Evolutionary conservation across 495 filamentous ascomycete genomes (phyloP).

Genomic region (Hypoxylon fragiforme): DNA sequence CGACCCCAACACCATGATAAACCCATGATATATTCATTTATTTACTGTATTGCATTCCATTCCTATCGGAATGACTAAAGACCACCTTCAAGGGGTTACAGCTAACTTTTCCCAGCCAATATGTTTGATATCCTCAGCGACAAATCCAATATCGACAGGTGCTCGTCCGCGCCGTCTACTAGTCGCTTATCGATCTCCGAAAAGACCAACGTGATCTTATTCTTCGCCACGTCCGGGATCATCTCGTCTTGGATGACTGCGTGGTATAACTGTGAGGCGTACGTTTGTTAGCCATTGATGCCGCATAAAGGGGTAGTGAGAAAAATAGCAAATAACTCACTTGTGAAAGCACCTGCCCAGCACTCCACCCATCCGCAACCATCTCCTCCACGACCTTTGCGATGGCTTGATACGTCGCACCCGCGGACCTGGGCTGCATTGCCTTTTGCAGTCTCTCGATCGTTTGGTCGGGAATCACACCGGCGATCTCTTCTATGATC

Average conservation of each 20-base stretch:
- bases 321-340: slow-evolving; percentile 57
- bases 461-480: slow-evolving; percentile 78
- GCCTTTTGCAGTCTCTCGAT: slow-evolving; percentile 72
- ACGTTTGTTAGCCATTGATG: too few species aligned
- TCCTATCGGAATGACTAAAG: neutral
- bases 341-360: slow-evolving; percentile 82
- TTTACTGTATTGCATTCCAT: neutral
- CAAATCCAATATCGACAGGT: slow-evolving; percentile 85
- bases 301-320: too few species aligned
- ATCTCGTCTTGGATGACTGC: slow-evolving; percentile 80
- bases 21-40: slow-evolving; percentile 15
- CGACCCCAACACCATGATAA: slow-evolving; percentile 23
- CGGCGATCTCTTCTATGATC: slow-evolving; percentile 92
- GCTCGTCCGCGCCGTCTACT: slow-evolving; percentile 97
- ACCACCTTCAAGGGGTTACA: neutral
- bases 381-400: slow-evolving; percentile 81
- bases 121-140: slow-evolving; percentile 78
- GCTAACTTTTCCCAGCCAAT: slow-evolving; percentile 51
- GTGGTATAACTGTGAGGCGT: slow-evolving; percentile 90
- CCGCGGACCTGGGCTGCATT: slow-evolving; percentile 71
- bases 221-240: slow-evolving; percentile 82
- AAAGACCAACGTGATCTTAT: slow-evolving; percentile 84
- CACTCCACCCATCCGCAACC: slow-evolving; percentile 97
- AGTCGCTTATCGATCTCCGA: slow-evolving; percentile 92
- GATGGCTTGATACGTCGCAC: slow-evolving; percentile 70